These are phyloP conservation scores for Podaxis carcinomalis DNA, from an alignment of 768 basidiomycete genomes.

Conservation along the genomic window DNA sequence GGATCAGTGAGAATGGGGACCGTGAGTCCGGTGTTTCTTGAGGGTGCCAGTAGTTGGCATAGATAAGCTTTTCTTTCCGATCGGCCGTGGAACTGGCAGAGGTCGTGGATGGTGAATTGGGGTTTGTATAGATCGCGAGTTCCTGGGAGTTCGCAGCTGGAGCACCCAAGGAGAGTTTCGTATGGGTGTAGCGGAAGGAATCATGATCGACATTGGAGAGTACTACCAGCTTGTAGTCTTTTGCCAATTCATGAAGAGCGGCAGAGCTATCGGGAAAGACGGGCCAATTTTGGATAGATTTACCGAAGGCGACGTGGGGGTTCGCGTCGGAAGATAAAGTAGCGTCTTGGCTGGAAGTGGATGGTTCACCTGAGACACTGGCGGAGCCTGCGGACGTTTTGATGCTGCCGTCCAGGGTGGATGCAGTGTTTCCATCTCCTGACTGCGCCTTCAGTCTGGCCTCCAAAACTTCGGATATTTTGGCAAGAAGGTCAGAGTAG, in stretches of 20 bases:
- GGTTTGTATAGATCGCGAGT: conserved; percentile 22
- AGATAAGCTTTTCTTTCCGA: background rate
- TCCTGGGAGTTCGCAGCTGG: conserved; percentile 15
- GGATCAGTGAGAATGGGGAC: conserved; percentile 61
- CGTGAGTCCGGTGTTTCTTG: conserved; percentile 34
- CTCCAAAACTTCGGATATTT: conserved; percentile 35
- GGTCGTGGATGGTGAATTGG: conserved; percentile 18
- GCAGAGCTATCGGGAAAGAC: conserved; percentile 62
- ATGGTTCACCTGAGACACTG: conserved; percentile 11
- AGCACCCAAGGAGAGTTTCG: conserved; percentile 43
- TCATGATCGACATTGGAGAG: conserved; percentile 71
- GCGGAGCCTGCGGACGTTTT: conserved; percentile 10
- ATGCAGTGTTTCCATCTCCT: conserved; percentile 11
- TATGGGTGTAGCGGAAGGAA: conserved; percentile 59
- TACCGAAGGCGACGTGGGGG: conserved; percentile 48
- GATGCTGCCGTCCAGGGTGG: conserved; percentile 18
- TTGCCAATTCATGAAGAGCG: conserved; percentile 56
- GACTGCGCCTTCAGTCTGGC: conserved; percentile 30
- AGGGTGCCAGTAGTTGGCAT: conserved; percentile 37
- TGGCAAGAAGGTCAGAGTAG: conserved; percentile 59
- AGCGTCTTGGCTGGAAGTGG: conserved; percentile 14
- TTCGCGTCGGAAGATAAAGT: conserved; percentile 13
- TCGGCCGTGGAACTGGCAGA: background rate
- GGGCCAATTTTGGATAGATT: conserved; percentile 58
- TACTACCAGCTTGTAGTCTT: conserved; percentile 65